These are phyloP conservation scores for Lepiota brunneoincarnata DNA, from an alignment of 768 basidiomycete species.

Conservation along the genomic window DNA sequence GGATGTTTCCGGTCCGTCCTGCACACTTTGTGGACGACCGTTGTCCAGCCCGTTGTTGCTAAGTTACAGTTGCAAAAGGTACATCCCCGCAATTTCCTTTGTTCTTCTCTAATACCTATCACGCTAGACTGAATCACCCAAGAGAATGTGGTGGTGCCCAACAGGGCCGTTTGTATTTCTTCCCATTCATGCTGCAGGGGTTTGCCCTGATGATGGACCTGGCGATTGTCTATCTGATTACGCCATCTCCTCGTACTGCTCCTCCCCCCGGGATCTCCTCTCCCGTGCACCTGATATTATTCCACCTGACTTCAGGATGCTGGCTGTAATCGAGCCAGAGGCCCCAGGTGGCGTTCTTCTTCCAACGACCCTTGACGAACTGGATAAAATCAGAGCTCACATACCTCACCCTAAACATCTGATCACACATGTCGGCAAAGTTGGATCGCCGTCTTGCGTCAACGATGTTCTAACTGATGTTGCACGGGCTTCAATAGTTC, in stretches of 20 bases:
- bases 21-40: not conserved
- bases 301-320: not conserved
- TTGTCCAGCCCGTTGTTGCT: not conserved
- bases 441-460: no score
- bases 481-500: conserved; percentile 15
- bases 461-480: not conserved
- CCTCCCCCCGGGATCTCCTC: not conserved
- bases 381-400: not conserved
- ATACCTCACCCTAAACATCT: not conserved
- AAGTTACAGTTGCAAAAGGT: not conserved
- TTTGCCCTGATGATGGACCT: not conserved
- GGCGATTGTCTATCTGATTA: not conserved
- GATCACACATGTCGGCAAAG: not conserved
- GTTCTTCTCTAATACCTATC: not conserved
- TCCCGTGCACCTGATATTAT: not conserved
- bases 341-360: no score
- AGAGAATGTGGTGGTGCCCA: conserved; percentile 1
- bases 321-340: not conserved
- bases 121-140: not conserved
- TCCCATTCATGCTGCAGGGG: not conserved
- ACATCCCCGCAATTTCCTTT: not conserved
- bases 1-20: not conserved
- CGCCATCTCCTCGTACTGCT: conserved; percentile 2
- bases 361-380: no score
- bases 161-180: not conserved